Percentiles rank a stretch among this genome's conserved stretches.
phyloP scores from a whole-genome alignment of 495 filamentous ascomycete species.

The Ramalina intermedia region DNA sequence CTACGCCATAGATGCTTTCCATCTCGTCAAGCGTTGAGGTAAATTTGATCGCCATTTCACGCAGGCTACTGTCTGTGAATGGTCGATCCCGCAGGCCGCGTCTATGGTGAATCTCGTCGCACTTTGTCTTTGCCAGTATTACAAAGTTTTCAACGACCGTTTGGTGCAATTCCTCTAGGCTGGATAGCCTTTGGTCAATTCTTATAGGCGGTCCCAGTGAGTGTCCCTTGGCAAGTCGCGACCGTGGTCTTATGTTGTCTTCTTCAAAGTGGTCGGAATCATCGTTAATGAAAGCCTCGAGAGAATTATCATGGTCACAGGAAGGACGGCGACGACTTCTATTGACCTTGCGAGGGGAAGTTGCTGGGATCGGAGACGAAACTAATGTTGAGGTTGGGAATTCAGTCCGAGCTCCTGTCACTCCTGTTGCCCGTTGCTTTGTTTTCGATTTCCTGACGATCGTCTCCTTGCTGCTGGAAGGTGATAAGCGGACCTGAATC shows the following conservation, averaged over 20 bases:
- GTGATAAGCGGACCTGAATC: slow-evolving; percentile 44
- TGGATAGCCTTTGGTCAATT: slow-evolving; percentile 44
- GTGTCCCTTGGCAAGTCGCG: slow-evolving; percentile 19
- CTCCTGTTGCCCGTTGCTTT: slow-evolving; percentile 20
- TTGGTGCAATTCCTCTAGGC: slow-evolving; percentile 44
- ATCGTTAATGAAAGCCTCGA: slow-evolving; percentile 29
- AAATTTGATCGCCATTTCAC: slow-evolving; percentile 71
- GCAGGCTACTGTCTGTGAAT: slow-evolving; percentile 65
- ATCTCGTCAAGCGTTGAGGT: slow-evolving; percentile 49
- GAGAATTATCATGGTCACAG: slow-evolving; percentile 15
- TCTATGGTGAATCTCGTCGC: slow-evolving; percentile 48
- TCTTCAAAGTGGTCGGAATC: slow-evolving; percentile 45
- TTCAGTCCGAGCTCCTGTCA: slow-evolving; percentile 19
- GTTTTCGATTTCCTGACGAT: slow-evolving; percentile 7
- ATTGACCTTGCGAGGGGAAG: slow-evolving; percentile 26
- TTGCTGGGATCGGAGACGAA: slow-evolving; percentile 62
- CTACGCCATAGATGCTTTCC: slow-evolving; percentile 51
- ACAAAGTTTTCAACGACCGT: slow-evolving; percentile 55
- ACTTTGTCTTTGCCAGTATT: slow-evolving; percentile 46
- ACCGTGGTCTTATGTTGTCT: slow-evolving; percentile 28
- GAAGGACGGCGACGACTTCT: slow-evolving; percentile 23
- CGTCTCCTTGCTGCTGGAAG: slow-evolving; percentile 30
- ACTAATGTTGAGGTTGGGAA: slow-evolving; percentile 65
- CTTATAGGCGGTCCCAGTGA: slow-evolving; percentile 58
- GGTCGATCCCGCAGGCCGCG: slow-evolving; percentile 46